Evolutionary conservation across 192 early-diverging fungal genomes (phyloP).

Genomic region (Umbelopsis ramanniana): DNA sequence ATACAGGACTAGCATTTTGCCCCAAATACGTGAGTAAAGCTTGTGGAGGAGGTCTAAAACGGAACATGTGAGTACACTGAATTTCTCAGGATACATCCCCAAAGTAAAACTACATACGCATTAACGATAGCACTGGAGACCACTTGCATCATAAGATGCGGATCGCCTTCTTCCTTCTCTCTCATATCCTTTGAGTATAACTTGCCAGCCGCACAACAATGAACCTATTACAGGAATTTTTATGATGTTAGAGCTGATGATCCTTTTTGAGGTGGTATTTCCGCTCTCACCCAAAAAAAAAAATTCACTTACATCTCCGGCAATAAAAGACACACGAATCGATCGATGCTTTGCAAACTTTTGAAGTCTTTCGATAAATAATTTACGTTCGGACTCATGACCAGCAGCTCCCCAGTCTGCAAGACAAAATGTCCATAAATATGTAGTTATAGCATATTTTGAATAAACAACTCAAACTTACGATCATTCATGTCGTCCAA

Average conservation of each 20-base stretch:
- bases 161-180: slow-evolving; percentile 50
- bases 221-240: slow-evolving; percentile 1
- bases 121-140: slow-evolving; percentile 82
- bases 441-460: neutral
- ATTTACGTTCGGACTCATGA: slow-evolving; percentile 69
- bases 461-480: slow-evolving; percentile 30
- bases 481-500: slow-evolving; percentile 84
- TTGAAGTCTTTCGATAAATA: slow-evolving; percentile 67
- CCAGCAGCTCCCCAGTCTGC: slow-evolving; percentile 58
- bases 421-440: neutral
- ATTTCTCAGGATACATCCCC: neutral
- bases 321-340: slow-evolving; percentile 78
- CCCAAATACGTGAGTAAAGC: slow-evolving; percentile 69
- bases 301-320: slow-evolving; percentile 76
- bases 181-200: slow-evolving; percentile 31
- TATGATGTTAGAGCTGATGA: neutral
- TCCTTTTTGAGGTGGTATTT: neutral
- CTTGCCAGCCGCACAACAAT: slow-evolving; percentile 38
- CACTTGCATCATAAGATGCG: slow-evolving; percentile 74
- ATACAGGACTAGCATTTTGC: slow-evolving; percentile 52
- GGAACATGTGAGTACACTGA: neutral
- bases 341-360: slow-evolving; percentile 55
- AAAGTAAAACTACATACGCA: slow-evolving; percentile 31
- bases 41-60: slow-evolving; percentile 61
- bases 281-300: neutral